Evolutionary conservation across 2,329 filamentous ascomycete genomes (phyloP).

Genomic region (Chaetomium sp.): DNA sequence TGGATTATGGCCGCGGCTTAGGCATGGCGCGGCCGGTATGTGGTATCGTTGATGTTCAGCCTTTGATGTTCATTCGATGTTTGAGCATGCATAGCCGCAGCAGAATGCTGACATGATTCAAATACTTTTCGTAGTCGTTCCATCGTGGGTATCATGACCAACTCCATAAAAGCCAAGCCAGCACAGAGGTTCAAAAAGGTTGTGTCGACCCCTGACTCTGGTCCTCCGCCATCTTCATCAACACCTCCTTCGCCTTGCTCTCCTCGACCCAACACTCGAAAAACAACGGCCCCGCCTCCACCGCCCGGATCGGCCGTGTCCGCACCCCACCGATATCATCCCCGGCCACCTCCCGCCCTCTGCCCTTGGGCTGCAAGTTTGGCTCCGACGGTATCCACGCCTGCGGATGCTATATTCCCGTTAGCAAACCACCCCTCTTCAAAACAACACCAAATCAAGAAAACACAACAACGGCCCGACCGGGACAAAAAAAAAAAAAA

Average conservation of each 20-base stretch:
- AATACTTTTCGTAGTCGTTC: not conserved
- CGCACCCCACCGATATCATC: constrained; percentile 44
- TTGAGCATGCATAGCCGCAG: constrained; percentile 11
- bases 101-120: constrained; percentile 16
- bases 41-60: constrained; percentile 7
- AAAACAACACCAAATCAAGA: not conserved
- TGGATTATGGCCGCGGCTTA: constrained; percentile 4
- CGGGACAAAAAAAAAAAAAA: not conserved
- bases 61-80: constrained; percentile 12
- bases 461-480: not conserved
- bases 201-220: constrained; percentile 16
- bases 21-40: constrained; percentile 4
- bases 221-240: constrained; percentile 14
- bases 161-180: not conserved
- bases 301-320: constrained; percentile 55
- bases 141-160: constrained; percentile 13
- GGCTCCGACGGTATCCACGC: constrained; percentile 61
- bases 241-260: constrained; percentile 47
- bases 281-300: constrained; percentile 61
- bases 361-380: constrained; percentile 45
- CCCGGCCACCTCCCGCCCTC: constrained; percentile 38
- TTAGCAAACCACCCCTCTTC: not conserved
- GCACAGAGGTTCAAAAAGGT: not conserved
- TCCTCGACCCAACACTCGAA: constrained; percentile 69
- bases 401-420: constrained; percentile 54